Base-by-base conservation (phyloP, 768 basidiomycete genomes). In the Polyporus arcularius region DNA sequence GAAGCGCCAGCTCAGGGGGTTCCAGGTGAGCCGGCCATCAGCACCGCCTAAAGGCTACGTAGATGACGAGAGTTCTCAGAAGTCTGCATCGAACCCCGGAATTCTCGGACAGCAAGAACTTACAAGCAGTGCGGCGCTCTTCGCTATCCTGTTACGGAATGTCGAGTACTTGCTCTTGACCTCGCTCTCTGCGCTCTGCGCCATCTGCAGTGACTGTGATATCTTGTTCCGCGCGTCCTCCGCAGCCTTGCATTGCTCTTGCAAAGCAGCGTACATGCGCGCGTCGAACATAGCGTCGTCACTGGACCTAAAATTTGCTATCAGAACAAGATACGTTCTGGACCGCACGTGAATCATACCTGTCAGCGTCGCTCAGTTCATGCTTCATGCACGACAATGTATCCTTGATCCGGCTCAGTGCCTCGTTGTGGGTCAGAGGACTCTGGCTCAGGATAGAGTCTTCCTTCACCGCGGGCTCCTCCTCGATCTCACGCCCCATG, bases 401-500 rank as follows among this genome's bases (percentile, higher is more conserved):
- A 67, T 78, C 76, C 57, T 82, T 81, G 67, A 92, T 82, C 53
- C 78, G 84, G 39, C 74, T 72, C 46, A 92, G 68, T 42, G 85
- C 80, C 61, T 89, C 83, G 21, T 74, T 74, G 53, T 78, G 85
- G 21, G 73, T 72, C 60, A 79, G 57, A 31, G 67, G 74, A 40
- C 58, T 48, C 45, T 71, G 65, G 5, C 55, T 58, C 32, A 60
- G 38, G 8, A 63, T 47, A 46, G 65, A 62, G 8, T 69, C 67
- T 21, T 68, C 69, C 35, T 68, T 67, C 28, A 58, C 62, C 18
- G 63, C 46, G 21, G 60, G 40, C 4, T 61, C 61, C 43, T 75
- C 76, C 55, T 80, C 78, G 15, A 88, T 75, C 65, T 86, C 83
- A 54, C 76, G 80, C 8, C 88, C 89, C 82, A 88, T 85, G 5